Base-by-base conservation (phyloP, 1,284 basidiomycete species). In the Cryptococcus sp. region DNA sequence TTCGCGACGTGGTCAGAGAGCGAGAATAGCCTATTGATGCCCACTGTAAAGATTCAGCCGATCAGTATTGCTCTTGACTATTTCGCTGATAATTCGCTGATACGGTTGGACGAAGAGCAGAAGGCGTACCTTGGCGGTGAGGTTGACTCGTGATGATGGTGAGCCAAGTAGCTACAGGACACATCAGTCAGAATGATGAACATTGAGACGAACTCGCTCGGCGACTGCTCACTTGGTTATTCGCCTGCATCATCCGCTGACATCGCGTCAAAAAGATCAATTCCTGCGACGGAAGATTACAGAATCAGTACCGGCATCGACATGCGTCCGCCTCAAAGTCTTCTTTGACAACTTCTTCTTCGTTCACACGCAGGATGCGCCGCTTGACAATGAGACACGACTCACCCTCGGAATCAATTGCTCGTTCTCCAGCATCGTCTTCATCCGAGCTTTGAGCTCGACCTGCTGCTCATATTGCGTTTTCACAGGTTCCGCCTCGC, bases 141-240 rank as follows among this genome's bases (percentile, higher is more conserved):
- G 88, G 73, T 90, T 91, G 75, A 94, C 87, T 20, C 91, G 85
- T 68, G 93, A 92, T 0, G 91, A 88, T 0, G 91, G 91, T 2
- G 88, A 89, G 22, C 89, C 89, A 25, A 92, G 84, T 1, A 83
- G 81, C 72, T 90, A 87, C 67, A 89, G 25, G 42, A 41, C 11
- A 39, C 50, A 54, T 60, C 50, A 54, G 15, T 2, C 7, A 52
- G n/a, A n/a, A n/a, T n/a, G n/a, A n/a, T n/a, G n/a, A 22, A 25
- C n/a, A 11, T 8, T 35, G 27, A 52, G 2, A 17, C 5, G 19
- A 6, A 17, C 17, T 13, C 17, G 3, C 13, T 8, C 5, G 3
- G 19, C 7, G 43, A 7, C 41, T 20, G 60, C 77, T 30, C 41
- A 84, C 85, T 85, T 83, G 79, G 51, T 81, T 81, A 57, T 80